These are phyloP conservation scores for Diplocarpon mali DNA, from an alignment of 2,329 filamentous ascomycete genomes.

Conservation along the genomic window DNA sequence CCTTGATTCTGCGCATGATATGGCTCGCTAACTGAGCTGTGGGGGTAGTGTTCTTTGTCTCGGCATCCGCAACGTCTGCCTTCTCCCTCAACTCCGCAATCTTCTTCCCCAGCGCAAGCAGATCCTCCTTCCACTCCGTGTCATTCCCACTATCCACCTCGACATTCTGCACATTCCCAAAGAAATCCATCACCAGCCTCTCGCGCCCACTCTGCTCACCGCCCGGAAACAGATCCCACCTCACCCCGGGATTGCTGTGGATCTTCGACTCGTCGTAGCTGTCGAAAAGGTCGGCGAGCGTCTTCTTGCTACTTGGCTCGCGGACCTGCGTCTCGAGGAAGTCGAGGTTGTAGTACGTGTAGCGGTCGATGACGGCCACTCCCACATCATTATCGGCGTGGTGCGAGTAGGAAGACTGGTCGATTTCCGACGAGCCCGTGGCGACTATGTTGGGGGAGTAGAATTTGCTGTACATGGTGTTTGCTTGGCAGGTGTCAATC, in stretches of 20 bases:
- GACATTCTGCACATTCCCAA: conserved; percentile 95
- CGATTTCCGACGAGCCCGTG: conserved; percentile 89
- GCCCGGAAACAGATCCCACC: conserved; percentile 90
- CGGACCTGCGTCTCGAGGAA: conserved; percentile 87
- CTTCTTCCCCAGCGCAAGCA: conserved; percentile 62
- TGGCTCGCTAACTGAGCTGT: conserved; percentile 8
- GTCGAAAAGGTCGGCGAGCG: conserved; percentile 87
- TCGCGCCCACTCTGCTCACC: conserved; percentile 67
- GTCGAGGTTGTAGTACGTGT: conserved; percentile 97
- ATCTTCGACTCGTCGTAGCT: conserved; percentile 94
- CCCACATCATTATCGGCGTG: conserved; percentile 97
- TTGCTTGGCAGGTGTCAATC: conserved; percentile 99
- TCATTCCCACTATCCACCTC: conserved; percentile 58
- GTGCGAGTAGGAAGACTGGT: conserved; percentile 94
- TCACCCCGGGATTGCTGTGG: conserved; percentile 79
- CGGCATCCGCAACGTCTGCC: conserved; percentile 24
- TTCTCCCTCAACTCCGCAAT: conserved; percentile 41
- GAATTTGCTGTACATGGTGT: conserved; percentile 97
- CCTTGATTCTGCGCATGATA: conserved; percentile 30
- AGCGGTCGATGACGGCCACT: conserved; percentile 95
- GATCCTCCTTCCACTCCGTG: conserved; percentile 56
- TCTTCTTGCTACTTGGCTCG: conserved; percentile 77
- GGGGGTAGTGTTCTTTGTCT: conserved; percentile 18
- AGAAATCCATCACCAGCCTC: conserved; percentile 88
- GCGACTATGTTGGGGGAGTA: conserved; percentile 98